Conservation (phyloP, 2,329 filamentous ascomycete species). For the Epichloe brachyelytri region DNA sequence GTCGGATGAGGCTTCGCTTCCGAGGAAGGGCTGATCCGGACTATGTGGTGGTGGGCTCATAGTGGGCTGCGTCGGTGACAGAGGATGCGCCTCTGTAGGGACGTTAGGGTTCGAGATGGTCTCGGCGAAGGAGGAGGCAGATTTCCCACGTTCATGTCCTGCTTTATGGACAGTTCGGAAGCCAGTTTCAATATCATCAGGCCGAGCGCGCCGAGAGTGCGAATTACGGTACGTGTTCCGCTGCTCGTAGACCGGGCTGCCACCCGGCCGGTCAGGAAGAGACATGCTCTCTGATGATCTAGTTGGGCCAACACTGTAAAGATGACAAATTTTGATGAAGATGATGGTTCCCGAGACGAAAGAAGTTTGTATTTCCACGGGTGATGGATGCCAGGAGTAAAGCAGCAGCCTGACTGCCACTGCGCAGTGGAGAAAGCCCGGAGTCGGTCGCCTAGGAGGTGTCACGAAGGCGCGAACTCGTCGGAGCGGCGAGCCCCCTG, state of each 20-base stretch:
- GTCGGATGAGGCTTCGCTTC: conserved; percentile 80
- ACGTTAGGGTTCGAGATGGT: conserved; percentile 41
- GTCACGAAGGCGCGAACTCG: conserved; percentile 1
- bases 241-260: conserved; percentile 46
- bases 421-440: not conserved
- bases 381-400: not conserved
- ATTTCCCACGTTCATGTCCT: conserved; percentile 41
- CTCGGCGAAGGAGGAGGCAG: conserved; percentile 45
- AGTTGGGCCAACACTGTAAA: conserved; percentile 2
- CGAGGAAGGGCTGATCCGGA: conserved; percentile 34
- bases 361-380: not conserved
- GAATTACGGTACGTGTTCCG: conserved; percentile 55
- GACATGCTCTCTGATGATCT: conserved; percentile 35
- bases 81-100: conserved; percentile 41
- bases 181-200: conserved; percentile 59
- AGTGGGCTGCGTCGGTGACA: conserved; percentile 31
- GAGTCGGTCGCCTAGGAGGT: not conserved
- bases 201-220: conserved; percentile 49
- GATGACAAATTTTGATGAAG: not conserved
- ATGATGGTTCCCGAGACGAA: not conserved
- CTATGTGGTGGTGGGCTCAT: conserved; percentile 19
- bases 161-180: conserved; percentile 29
- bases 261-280: conserved; percentile 51
- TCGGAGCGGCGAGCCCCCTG: not conserved
- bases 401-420: not conserved